A percentile compares a stretch with the other conserved stretches of the same genome.
phyloP scores from a whole-genome alignment of 2,329 filamentous ascomycete genomes.

The Cordyceps farinosa region DNA sequence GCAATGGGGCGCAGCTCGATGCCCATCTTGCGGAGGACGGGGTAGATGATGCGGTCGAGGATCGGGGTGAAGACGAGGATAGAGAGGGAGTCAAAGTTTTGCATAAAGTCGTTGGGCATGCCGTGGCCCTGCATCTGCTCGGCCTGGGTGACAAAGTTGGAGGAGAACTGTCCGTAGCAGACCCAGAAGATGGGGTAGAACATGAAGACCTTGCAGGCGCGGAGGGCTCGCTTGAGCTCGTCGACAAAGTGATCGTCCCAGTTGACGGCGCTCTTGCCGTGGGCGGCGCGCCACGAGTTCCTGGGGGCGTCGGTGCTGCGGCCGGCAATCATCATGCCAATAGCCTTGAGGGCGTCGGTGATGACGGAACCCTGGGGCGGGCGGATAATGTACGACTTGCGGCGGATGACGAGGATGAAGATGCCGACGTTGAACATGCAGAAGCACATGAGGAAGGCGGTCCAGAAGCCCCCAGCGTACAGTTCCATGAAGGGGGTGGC shows the following conservation, averaged over 20 bases:
- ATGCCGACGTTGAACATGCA: conserved; percentile 62
- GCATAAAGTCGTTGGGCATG: conserved; percentile 67
- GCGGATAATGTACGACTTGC: conserved; percentile 48
- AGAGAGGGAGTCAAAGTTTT: conserved; percentile 64
- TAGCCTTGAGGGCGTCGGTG: conserved; percentile 57
- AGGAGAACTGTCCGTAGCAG: conserved; percentile 64
- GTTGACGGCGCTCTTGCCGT: conserved; percentile 42
- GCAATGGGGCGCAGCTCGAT: conserved; percentile 63
- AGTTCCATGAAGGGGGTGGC: conserved; percentile 66
- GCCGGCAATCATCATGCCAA: conserved; percentile 37
- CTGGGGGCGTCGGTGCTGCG: conserved; percentile 59
- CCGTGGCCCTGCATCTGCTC: conserved; percentile 56
- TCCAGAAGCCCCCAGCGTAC: conserved; percentile 61
- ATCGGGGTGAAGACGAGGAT: conserved; percentile 65
- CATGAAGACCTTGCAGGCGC: conserved; percentile 70
- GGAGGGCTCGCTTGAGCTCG: conserved; percentile 61
- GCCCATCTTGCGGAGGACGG: conserved; percentile 51
- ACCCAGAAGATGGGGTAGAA: conserved; percentile 67
- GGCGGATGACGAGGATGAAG: conserved; percentile 44
- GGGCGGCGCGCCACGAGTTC: conserved; percentile 58
- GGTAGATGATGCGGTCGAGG: conserved; percentile 60
- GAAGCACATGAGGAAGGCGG: conserved; percentile 55
- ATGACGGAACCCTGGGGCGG: conserved; percentile 61
- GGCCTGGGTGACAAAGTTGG: conserved; percentile 63
- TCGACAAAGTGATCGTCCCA: conserved; percentile 72